A percentile compares a stretch with the other conserved stretches of the same genome.
These are phyloP conservation scores for Poronia punctata DNA, from an alignment of 495 filamentous ascomycete genomes.

Conservation along the genomic window DNA sequence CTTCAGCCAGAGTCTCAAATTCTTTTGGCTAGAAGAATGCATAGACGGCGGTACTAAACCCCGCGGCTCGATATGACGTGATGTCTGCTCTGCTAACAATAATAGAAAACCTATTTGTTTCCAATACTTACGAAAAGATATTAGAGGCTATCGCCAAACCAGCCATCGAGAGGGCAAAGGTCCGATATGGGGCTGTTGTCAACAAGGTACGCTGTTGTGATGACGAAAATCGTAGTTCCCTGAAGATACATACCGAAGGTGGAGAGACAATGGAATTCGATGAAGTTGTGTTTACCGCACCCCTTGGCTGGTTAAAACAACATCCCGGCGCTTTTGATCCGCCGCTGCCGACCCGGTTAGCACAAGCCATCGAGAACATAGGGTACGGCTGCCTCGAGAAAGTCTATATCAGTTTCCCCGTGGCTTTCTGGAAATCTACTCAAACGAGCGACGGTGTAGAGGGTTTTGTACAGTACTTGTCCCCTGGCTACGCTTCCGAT, in stretches of 20 bases:
- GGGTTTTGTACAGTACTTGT: constrained; percentile 64
- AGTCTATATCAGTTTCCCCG: constrained; percentile 80
- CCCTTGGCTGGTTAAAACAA: constrained; percentile 82
- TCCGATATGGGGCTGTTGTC: constrained; percentile 46
- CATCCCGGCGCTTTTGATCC: constrained; percentile 67
- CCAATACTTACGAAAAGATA: constrained; percentile 77
- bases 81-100: constrained; percentile 1
- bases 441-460: constrained; percentile 24
- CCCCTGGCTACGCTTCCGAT: constrained; percentile 52
- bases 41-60: constrained; percentile 77
- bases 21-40: constrained; percentile 92
- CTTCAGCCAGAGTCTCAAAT: constrained; percentile 75
- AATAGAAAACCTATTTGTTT: constrained; percentile 79
- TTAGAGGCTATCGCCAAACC: constrained; percentile 59
- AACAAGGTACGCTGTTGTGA: constrained; percentile 42
- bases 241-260: constrained; percentile 49
- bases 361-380: constrained; percentile 65
- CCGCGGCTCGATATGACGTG: background rate
- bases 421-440: constrained; percentile 48
- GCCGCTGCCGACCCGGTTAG: constrained; percentile 56
- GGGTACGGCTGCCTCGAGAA: constrained; percentile 90
- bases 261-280: constrained; percentile 59
- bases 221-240: constrained; percentile 21
- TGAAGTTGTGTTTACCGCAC: constrained; percentile 77
- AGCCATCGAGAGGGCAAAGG: constrained; percentile 53